Evolutionary conservation across 768 basidiomycete genomes (phyloP), one percentile per base, ranked within the genome.

Genomic region (Tricholoma furcatifolium): DNA sequence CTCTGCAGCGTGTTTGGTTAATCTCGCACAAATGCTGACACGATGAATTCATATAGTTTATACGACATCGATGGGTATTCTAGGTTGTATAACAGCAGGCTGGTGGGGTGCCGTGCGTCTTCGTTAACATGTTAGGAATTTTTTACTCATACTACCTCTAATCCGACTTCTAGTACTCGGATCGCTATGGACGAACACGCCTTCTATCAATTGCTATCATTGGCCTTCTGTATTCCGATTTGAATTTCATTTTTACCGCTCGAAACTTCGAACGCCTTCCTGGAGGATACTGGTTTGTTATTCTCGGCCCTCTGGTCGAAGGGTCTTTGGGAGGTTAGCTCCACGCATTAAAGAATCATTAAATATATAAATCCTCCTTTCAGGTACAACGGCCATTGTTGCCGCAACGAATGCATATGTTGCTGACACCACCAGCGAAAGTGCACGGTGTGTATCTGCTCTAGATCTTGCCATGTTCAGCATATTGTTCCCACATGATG

Each of bases 51-150:
- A 7, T 17, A 20, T 59, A 91, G 88, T 78, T 18, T 84, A 89
- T 63, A 68, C 81, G 0, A 74, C 84, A 2, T 72, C 78, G 8
- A 82, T 82, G 71, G 93, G 93, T 8, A 67, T 91, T 46, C 71
- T 96, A 31, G 78, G 83, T 30, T 88, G 89, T 56, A 62, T 94
- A 31, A 93, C 91, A 2, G 85, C 87, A 11, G 90, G 82, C 2
- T 94, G 85, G 81, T 96, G 93, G 93, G 87, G 88, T 50, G 78
- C 85, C 48, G 87, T 88, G 67, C 66, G 85, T 74, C 3, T 42
- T 40, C 14, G 17, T 17, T 8, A 15, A 20, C 15, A 5, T 1
- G 3, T 21, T 2, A 11, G 31, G 17, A 10, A 30, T n/a, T 17
- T 5, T 9, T 45, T 50, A 24, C 17, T 10, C 41, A 48, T 20